These are phyloP conservation scores for Pinus taeda DNA, from an alignment of 75 land plant species.

Conservation along the genomic window DNA sequence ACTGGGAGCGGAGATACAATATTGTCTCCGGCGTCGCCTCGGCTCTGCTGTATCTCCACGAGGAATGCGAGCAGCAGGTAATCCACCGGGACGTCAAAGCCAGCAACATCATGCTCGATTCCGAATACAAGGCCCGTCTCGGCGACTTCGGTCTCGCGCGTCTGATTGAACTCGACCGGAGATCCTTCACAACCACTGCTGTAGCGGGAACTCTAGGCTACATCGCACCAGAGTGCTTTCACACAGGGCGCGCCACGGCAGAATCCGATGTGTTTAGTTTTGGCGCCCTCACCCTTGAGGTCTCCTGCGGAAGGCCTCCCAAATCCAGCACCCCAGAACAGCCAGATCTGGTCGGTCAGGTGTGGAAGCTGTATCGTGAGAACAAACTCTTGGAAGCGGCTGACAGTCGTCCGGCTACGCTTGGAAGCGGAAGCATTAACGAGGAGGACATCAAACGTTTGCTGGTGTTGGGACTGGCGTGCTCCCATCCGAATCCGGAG, in stretches of 20 bases:
- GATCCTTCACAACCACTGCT: slow-evolving; percentile 10
- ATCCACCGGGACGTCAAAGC: slow-evolving; percentile 36
- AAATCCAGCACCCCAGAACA: slow-evolving; percentile 21
- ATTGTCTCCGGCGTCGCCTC: slow-evolving; percentile 19
- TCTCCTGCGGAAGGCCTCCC: slow-evolving; percentile 47
- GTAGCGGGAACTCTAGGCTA: slow-evolving; percentile 44
- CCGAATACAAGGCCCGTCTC: slow-evolving; percentile 26
- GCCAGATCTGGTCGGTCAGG: slow-evolving; percentile 57
- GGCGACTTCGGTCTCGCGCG: slow-evolving; percentile 40
- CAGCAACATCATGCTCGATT: slow-evolving; percentile 42
- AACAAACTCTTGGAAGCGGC: slow-evolving; percentile 35
- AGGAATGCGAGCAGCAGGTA: slow-evolving; percentile 24
- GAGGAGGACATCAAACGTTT: slow-evolving; percentile 35
- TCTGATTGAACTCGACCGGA: slow-evolving; percentile 19
- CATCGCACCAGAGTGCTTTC: slow-evolving; percentile 44
- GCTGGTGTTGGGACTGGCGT: slow-evolving; percentile 40
- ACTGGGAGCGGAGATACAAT: slow-evolving; percentile 33
- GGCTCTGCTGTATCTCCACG: slow-evolving; percentile 27
- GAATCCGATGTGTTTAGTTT: slow-evolving; percentile 56
- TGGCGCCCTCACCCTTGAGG: slow-evolving; percentile 42
- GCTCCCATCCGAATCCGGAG: slow-evolving; percentile 38
- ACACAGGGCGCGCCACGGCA: slow-evolving; percentile 33
- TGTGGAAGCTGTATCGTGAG: slow-evolving; percentile 33
- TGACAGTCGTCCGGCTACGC: slow-evolving; percentile 18
- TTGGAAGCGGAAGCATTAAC: slow-evolving; percentile 8